Conservation (phyloP, 2,329 filamentous ascomycete genomes). For the Venturia asperata region DNA sequence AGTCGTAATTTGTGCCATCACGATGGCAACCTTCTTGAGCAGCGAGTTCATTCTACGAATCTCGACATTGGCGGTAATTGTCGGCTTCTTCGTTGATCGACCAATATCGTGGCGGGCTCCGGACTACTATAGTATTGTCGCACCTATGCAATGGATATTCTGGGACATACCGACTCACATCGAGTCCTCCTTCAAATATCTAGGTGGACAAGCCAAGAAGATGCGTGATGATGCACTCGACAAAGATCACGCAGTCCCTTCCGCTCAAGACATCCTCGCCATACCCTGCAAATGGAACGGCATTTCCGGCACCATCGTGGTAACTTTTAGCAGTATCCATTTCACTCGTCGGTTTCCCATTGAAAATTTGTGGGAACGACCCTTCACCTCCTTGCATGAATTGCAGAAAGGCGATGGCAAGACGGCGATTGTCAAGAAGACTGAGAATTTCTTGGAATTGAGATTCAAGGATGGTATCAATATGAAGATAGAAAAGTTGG, state of each 20-base stretch:
- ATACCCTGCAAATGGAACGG: slow-evolving; percentile 11
- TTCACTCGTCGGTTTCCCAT: background rate
- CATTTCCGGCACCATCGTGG: background rate
- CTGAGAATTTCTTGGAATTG: slow-evolving; percentile 1
- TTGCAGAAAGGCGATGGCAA: slow-evolving; percentile 13
- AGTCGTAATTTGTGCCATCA: background rate
- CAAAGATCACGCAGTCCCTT: background rate
- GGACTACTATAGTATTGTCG: background rate
- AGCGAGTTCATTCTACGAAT: background rate
- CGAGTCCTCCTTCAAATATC: slow-evolving; percentile 13
- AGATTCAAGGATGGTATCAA: background rate
- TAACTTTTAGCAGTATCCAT: background rate
- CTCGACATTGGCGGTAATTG: background rate
- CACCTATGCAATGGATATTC: slow-evolving; percentile 16
- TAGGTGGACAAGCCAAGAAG: background rate
- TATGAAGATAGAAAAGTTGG: slow-evolving; percentile 10
- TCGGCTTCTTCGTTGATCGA: slow-evolving; percentile 12
- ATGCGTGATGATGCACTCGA: background rate
- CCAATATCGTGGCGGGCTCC: slow-evolving; percentile 10
- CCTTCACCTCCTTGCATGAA: slow-evolving; percentile 1
- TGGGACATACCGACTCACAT: slow-evolving; percentile 9
- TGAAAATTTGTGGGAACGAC: slow-evolving; percentile 1
- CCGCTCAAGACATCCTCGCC: background rate
- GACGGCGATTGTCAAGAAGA: slow-evolving; percentile 14
- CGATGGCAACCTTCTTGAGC: background rate